Evolutionary conservation across 208 protist genomes (phyloP).

Genomic region (Acanthamoeba divionensis): DNA sequence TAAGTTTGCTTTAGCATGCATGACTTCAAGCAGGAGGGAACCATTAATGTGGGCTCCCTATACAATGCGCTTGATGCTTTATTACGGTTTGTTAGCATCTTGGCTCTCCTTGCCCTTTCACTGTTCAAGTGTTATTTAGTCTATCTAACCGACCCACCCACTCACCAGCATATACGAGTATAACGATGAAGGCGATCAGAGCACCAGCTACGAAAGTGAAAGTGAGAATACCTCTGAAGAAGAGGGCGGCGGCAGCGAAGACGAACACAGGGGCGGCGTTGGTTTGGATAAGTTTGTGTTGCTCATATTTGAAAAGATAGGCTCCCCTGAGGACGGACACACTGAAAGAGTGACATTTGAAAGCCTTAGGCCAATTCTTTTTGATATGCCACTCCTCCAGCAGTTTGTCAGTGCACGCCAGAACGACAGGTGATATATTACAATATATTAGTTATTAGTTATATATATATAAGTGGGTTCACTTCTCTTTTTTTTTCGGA

Average conservation of each 20-base stretch:
- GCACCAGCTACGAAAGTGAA: neutral
- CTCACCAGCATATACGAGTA: neutral
- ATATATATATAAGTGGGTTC: no score
- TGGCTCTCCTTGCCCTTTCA: neutral
- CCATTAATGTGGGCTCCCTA: neutral
- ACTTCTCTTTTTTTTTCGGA: no score
- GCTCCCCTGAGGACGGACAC: neutral
- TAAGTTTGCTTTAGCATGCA: slow-evolving; percentile 31
- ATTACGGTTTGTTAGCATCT: neutral
- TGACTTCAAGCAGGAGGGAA: neutral
- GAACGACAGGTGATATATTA: no score
- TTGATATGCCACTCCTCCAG: neutral
- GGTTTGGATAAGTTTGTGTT: neutral
- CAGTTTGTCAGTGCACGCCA: neutral
- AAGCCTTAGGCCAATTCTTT: neutral
- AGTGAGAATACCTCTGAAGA: neutral
- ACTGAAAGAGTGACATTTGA: neutral
- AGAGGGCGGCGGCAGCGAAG: neutral
- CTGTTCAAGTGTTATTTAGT: neutral
- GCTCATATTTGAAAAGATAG: neutral
- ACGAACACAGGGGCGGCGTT: neutral
- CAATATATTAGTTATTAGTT: no score
- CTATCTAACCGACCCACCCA: neutral
- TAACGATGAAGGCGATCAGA: neutral
- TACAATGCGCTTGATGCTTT: slow-evolving; percentile 25